Base-by-base conservation (phyloP, 1,284 basidiomycete genomes). In the Crepidotus sp. region DNA sequence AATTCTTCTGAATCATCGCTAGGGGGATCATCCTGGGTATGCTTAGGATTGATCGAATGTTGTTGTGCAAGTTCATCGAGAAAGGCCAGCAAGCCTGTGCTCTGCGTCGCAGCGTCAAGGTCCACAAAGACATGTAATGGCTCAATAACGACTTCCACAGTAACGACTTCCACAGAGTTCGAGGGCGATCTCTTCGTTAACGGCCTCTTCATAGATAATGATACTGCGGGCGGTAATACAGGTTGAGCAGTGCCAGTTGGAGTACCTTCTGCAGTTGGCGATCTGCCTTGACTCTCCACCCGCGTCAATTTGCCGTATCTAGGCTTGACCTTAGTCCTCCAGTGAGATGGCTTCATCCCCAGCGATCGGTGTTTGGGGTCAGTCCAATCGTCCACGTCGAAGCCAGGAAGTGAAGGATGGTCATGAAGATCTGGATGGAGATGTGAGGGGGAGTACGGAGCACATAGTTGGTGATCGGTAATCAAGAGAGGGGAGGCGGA, bases 81-180 rank as follows among this genome's bases (percentile, higher is more conserved):
- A n/a, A 49, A 46, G 4, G 36, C 30, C 18, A 40, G 34, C 10
- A 51, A 17, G 14, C 38, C 52, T 25, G 63, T 61, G 32, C 54
- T 70, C 42, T 53, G 66, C 42, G 60, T 68, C 54, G 66, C 64
- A 36, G 61, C 65, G 53, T 57, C 74, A n/a, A 88, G 64, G 58
- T 93, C 88, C 24, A 86, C 45, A 57, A 89, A 88, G 10, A 85
- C 34, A 55, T 90, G 88, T 5, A 90, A 54, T 1, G 87, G 80
- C 1, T 68, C 64, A 4, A 83, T 45, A 14, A 64, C 57, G 32
- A 76, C 51, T 22, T 70, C 63, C 6, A 73, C 42, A 8, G 61
- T 55, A 30, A 64, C 57, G 32, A 76, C 51, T 22, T 70, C 63
- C 6, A 73, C 42, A 8, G 61, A 55, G 27, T 36, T 44, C 33